Evolutionary conservation across 2,329 filamentous ascomycete species (phyloP), one percentile per base, ranked within the genome.

Genomic region (Mycosphaerella sp.): DNA sequence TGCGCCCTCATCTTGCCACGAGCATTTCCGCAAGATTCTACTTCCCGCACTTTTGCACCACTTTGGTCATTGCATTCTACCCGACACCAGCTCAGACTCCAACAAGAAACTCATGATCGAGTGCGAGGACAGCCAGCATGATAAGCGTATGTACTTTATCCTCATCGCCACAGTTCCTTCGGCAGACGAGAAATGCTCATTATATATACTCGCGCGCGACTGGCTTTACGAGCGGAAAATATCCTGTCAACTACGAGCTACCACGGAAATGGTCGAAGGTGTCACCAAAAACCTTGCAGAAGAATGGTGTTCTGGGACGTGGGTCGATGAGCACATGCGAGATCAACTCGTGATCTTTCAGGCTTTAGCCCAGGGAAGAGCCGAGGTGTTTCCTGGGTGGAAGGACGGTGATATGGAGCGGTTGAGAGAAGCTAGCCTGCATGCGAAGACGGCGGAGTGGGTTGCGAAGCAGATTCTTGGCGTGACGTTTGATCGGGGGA

Each of bases 301-400:
- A 1, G 79, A 83, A 54, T 66, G 80, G 43, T 64, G 67, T 10
- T 69, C 74, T 54, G 72, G 69, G 0, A 74, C 77, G 0, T 78
- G 73, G 59, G 74, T 82, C 3, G 81, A 84, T 60, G 73, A 75
- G 62, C 72, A 75, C 57, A 73, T 81, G 74, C 69, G 78, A 42
- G 81, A 84, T 65, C 81, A 84, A 61, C 59, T 84, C 26, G 76
- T 82, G 1, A 72, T 84, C 0, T 84, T 81, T 54, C 79, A 83
- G 62, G 78, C 78, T 12, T 66, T 84, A 17, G 78, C 78, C 4
- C 60, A 68, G 7, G 76, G 76, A 0, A 61, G 31, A 38, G 73
- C 72, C 56, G 45, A 47, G 0, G 69, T 77, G 0, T 62, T 50
- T 36, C 36, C 48, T 6, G 57, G 46, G n/a, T 29, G 40, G 14